Conservation (phyloP, 331 rosid genomes). For the Acacia concinna region DNA sequence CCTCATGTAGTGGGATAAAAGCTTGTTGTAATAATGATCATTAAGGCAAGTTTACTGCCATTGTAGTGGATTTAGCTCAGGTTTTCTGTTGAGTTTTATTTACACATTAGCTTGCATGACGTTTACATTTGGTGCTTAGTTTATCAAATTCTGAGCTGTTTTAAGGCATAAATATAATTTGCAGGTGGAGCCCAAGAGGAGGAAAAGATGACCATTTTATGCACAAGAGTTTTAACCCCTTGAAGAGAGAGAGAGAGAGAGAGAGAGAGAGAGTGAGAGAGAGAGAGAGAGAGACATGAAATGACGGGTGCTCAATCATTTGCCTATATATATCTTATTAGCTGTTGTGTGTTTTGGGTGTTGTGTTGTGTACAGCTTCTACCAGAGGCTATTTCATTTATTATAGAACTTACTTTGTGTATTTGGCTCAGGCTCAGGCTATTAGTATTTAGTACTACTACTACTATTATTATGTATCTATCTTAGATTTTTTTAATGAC, state of each 20-base stretch:
- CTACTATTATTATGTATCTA: conserved; percentile 34
- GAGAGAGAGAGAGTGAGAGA: conserved; percentile 4
- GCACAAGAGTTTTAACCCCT: background rate
- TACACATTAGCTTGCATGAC: background rate
- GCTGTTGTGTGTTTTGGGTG: conserved; percentile 36
- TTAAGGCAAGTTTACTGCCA: background rate
- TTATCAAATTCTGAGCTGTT: background rate
- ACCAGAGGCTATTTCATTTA: conserved; percentile 27
- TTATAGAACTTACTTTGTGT: conserved; percentile 26
- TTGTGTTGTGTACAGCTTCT: conserved; percentile 52
- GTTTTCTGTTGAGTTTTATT: background rate
- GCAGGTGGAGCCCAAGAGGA: conserved; percentile 71
- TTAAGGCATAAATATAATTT: conserved; percentile 17
- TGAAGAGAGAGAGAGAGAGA: background rate
- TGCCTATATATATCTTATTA: conserved; percentile 26
- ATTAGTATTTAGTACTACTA: too few relatives aligned
- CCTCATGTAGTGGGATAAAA: too few relatives aligned
- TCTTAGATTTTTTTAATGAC: conserved; percentile 35
- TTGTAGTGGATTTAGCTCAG: background rate
- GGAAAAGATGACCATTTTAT: conserved; percentile 47
- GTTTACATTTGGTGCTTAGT: background rate
- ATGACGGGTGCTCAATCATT: conserved; percentile 24
- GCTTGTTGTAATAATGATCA: background rate
- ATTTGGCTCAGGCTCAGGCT: conserved; percentile 43
- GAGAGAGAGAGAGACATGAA: background rate